These are phyloP conservation scores for Grosmannia penicillata DNA, from an alignment of 2,329 filamentous ascomycete genomes.

Conservation along the genomic window DNA sequence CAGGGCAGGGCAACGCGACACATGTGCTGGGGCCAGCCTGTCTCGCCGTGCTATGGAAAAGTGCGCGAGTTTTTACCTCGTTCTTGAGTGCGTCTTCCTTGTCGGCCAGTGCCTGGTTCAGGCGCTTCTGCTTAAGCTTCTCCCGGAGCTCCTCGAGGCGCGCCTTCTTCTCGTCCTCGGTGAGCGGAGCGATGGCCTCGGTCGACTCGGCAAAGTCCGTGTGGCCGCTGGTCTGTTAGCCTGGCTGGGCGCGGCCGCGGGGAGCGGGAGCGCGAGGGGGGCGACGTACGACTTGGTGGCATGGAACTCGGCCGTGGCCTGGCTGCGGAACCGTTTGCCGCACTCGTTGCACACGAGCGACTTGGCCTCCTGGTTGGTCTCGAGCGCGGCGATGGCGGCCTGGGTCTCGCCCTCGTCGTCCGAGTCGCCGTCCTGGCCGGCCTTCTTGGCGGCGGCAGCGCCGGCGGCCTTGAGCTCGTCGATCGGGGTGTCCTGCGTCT, in stretches of 20 bases:
- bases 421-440: conserved; percentile 13
- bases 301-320: conserved; percentile 75
- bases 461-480: conserved; percentile 52
- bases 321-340: conserved; percentile 74
- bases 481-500: conserved; percentile 74
- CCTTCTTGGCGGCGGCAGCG: conserved; percentile 15
- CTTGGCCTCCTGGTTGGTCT: conserved; percentile 56
- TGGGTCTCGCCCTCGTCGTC: conserved; percentile 31
- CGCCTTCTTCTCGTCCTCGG: conserved; percentile 79
- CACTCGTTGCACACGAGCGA: conserved; percentile 92
- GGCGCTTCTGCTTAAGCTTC: conserved; percentile 58
- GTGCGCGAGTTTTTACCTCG: conserved; percentile 43
- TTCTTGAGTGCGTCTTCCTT: conserved; percentile 75
- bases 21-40: too few relatives aligned
- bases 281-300: conserved; percentile 61
- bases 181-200: conserved; percentile 80
- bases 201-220: conserved; percentile 86
- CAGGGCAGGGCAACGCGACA: too few relatives aligned
- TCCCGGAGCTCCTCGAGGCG: conserved; percentile 60
- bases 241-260: too few relatives aligned
- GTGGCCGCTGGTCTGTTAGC: conserved; percentile 46
- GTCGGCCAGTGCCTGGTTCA: conserved; percentile 52
- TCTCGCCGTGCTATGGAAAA: too few relatives aligned
- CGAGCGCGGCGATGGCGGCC: conserved; percentile 42
- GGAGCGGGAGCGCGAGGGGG: too few relatives aligned